Evolutionary conservation across 108 stramenopile genomes (phyloP).

Genomic region (Craspedostauros australis): DNA sequence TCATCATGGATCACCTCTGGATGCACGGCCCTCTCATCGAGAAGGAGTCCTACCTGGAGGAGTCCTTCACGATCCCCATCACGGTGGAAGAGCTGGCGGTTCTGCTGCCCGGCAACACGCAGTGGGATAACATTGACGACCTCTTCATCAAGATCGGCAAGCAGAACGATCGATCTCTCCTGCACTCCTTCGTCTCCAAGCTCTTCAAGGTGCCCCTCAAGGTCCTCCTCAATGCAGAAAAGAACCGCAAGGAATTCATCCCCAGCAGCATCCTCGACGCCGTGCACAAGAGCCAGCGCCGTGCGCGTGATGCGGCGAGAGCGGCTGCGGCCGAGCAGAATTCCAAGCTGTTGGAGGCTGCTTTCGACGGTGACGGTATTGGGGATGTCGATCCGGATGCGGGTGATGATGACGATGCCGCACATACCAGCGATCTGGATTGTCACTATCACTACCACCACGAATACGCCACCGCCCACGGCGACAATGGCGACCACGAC

Average conservation of each 20-base stretch:
- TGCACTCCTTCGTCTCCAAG: constrained; percentile 61
- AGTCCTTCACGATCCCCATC: constrained; percentile 43
- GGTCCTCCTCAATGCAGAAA: constrained; percentile 39
- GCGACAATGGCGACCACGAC: constrained; percentile 7
- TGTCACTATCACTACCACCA: too few species aligned
- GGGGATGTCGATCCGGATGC: too few species aligned
- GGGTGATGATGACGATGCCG: too few species aligned
- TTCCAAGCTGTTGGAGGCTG: too few species aligned
- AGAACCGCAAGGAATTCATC: constrained; percentile 9
- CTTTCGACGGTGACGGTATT: too few species aligned
- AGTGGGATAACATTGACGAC: constrained; percentile 55
- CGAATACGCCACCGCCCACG: too few species aligned
- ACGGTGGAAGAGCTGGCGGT: constrained; percentile 41
- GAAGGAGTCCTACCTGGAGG: constrained; percentile 47
- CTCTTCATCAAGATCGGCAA: constrained; percentile 64
- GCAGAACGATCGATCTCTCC: constrained; percentile 47
- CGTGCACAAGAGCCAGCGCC: constrained; percentile 30
- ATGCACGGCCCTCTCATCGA: constrained; percentile 58
- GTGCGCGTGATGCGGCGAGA: constrained; percentile 32
- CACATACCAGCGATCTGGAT: too few species aligned
- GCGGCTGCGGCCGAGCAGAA: constrained; percentile 20
- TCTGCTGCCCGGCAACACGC: constrained; percentile 67
- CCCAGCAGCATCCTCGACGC: constrained; percentile 39
- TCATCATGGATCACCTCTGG: constrained; percentile 69
- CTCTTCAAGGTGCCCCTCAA: constrained; percentile 68